These are phyloP conservation scores for Trypanosoma melophagium DNA, from an alignment of 208 protist species.

Conservation along the genomic window DNA sequence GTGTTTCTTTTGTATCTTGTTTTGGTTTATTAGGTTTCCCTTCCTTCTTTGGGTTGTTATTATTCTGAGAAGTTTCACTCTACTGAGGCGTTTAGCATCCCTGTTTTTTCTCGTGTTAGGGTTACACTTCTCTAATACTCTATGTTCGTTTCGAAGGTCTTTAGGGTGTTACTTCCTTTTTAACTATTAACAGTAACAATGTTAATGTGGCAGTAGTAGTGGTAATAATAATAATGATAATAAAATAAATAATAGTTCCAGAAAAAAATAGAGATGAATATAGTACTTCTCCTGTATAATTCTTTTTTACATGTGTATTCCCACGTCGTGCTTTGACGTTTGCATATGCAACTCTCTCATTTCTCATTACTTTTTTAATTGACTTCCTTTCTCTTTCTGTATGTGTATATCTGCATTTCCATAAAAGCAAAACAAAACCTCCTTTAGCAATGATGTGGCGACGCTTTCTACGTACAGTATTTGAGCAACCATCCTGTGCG, in stretches of 20 bases:
- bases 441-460: slow-evolving; percentile 6
- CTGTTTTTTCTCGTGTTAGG: slow-evolving; percentile 15
- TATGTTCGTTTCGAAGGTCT: slow-evolving; percentile 1
- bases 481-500: neutral
- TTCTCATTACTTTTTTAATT: neutral
- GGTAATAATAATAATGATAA: too few relatives aligned
- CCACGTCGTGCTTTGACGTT: neutral
- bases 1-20: slow-evolving; percentile 8
- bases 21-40: slow-evolving; percentile 5
- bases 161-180: neutral
- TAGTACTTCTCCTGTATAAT: too few relatives aligned
- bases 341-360: slow-evolving; percentile 4
- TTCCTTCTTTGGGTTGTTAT: slow-evolving; percentile 7
- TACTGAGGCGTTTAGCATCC: neutral
- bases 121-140: neutral
- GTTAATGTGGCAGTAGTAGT: too few relatives aligned
- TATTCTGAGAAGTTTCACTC: slow-evolving; percentile 5
- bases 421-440: neutral
- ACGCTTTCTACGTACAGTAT: neutral
- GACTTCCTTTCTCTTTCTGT: neutral
- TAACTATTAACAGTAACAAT: too few relatives aligned
- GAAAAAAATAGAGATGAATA: too few relatives aligned
- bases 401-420: slow-evolving; percentile 5
- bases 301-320: too few relatives aligned
- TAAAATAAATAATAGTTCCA: too few relatives aligned